These are phyloP conservation scores for Linderniella brevidens DNA, from an alignment of 257 asterid genomes.

Conservation along the genomic window DNA sequence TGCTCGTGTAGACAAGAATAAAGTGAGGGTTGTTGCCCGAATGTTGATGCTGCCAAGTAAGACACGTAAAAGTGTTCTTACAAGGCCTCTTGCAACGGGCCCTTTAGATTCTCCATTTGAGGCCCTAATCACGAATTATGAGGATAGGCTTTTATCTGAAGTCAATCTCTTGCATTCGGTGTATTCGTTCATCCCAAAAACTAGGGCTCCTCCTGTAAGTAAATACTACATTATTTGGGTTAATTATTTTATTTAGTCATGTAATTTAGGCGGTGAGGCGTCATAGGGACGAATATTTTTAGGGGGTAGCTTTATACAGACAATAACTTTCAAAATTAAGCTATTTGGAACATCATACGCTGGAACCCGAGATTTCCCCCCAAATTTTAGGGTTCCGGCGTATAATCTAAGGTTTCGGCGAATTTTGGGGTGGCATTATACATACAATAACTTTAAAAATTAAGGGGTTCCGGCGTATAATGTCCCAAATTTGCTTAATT, in stretches of 20 bases:
- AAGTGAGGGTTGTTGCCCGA: constrained; percentile 69
- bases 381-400: too few species aligned
- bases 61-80: constrained; percentile 29
- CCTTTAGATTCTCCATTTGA: constrained; percentile 67
- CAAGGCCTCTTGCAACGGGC: constrained; percentile 49
- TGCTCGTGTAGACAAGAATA: constrained; percentile 48
- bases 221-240: background rate
- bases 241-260: background rate
- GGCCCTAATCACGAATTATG: constrained; percentile 51
- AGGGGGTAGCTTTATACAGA: too few species aligned
- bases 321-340: too few species aligned
- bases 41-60: constrained; percentile 66
- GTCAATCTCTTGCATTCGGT: constrained; percentile 68
- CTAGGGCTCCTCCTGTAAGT: constrained; percentile 97
- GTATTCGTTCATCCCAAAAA: constrained; percentile 76
- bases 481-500: too few species aligned
- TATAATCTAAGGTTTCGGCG: too few species aligned
- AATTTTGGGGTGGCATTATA: too few species aligned
- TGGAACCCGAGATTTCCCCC: too few species aligned
- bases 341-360: too few species aligned
- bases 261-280: too few species aligned
- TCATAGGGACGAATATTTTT: too few species aligned
- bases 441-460: too few species aligned
- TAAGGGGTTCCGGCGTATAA: too few species aligned
- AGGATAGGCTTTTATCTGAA: constrained; percentile 63